Conservation (phyloP, 139 green algal genomes). For the Raphidocelis subcapitata region DNA sequence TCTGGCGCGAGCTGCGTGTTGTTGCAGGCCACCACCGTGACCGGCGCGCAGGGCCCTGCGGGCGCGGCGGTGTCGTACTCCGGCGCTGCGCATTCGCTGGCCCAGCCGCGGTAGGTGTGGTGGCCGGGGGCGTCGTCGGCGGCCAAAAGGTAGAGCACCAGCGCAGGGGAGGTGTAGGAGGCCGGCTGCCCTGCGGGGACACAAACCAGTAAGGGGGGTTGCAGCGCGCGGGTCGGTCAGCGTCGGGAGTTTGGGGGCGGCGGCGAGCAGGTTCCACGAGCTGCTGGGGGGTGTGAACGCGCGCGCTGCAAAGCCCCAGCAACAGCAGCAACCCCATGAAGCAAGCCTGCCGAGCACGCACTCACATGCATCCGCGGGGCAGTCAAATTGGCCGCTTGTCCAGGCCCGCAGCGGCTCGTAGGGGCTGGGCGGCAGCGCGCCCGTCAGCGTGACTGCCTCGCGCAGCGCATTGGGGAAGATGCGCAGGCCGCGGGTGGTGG, state of each 20-base stretch:
- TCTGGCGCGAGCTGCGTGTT: neutral
- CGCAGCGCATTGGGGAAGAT: neutral
- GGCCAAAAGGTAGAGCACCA: slow-evolving; percentile 37
- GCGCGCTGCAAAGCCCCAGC: no score
- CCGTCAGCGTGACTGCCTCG: slow-evolving; percentile 16
- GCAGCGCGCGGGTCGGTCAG: no score
- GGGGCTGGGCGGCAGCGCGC: slow-evolving; percentile 28
- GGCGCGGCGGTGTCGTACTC: neutral
- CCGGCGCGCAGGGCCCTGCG: slow-evolving; percentile 12
- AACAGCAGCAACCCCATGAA: no score
- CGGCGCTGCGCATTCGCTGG: slow-evolving; percentile 23
- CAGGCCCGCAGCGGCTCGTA: slow-evolving; percentile 23
- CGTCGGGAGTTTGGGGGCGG: no score
- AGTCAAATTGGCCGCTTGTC: neutral
- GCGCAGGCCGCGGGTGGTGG: neutral
- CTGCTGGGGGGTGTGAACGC: no score
- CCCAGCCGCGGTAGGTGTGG: slow-evolving; percentile 49
- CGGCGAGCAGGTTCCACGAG: neutral
- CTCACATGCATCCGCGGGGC: neutral
- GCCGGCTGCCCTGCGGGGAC: slow-evolving; percentile 7
- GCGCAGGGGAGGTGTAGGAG: slow-evolving; percentile 3
- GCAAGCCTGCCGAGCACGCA: no score
- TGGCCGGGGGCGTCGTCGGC: slow-evolving; percentile 43
- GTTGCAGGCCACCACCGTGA: slow-evolving; percentile 20
- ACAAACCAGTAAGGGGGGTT: neutral